Evolutionary conservation across 805 yeast species (phyloP).

Genomic region (Schwanniomyces polymorphus): DNA sequence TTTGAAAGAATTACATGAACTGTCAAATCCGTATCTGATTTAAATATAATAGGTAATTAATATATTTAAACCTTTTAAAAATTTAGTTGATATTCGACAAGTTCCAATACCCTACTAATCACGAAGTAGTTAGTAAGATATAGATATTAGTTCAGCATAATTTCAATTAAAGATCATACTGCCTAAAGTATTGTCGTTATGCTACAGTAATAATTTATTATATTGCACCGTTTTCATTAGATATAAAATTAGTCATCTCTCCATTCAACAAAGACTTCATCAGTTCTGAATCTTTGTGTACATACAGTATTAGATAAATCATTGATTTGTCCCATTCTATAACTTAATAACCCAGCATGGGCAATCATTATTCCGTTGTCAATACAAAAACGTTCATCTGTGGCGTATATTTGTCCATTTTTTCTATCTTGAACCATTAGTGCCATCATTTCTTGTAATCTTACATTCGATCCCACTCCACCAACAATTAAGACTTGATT

Average conservation of each 20-base stretch:
- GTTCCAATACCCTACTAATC: not conserved
- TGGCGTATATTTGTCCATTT: constrained; percentile 86
- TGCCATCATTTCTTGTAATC: constrained; percentile 97
- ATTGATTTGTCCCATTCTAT: constrained; percentile 73
- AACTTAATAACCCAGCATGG: constrained; percentile 89
- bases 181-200: not conserved
- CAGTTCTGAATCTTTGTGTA: constrained; percentile 92
- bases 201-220: not conserved
- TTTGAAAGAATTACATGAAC: constrained; percentile 2
- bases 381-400: constrained; percentile 95
- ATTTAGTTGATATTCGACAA: constrained; percentile 8
- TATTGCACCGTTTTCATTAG: not conserved
- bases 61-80: constrained; percentile 7
- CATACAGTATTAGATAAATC: constrained; percentile 73
- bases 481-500: constrained; percentile 93
- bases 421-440: constrained; percentile 82
- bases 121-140: not conserved
- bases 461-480: constrained; percentile 94
- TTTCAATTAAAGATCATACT: not conserved
- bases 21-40: constrained; percentile 37
- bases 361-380: constrained; percentile 99
- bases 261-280: constrained; percentile 90
- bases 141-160: not conserved
- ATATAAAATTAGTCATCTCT: constrained; percentile 52
- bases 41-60: constrained; percentile 1